Conservation (phyloP, 306 rosid genomes). For the Inga oerstediana region DNA sequence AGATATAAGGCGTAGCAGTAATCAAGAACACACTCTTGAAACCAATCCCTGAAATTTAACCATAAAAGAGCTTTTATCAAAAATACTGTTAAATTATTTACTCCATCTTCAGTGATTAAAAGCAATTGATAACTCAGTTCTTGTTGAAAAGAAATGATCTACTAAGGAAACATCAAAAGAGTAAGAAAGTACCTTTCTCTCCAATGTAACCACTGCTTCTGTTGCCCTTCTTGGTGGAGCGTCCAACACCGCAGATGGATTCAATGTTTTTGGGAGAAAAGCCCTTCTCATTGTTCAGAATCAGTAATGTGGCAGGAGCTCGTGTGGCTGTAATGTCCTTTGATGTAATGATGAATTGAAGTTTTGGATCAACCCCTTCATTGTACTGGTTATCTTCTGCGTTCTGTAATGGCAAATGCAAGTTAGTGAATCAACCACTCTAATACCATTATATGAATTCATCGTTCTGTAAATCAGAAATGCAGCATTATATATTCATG, state of each 20-base stretch:
- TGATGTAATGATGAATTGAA: slow-evolving; percentile 67
- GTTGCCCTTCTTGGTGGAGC: slow-evolving; percentile 75
- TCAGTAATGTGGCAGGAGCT: slow-evolving; percentile 63
- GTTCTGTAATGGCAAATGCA: slow-evolving; percentile 47
- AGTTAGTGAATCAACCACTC: not conserved
- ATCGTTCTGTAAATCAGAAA: not conserved
- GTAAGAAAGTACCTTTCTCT: slow-evolving; percentile 63
- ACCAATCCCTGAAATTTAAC: slow-evolving; percentile 69
- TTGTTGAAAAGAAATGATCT: not conserved
- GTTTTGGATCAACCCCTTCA: slow-evolving; percentile 53
- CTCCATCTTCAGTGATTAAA: not conserved
- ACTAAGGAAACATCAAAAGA: not conserved
- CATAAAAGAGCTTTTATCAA: slow-evolving; percentile 16
- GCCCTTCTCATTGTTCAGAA: slow-evolving; percentile 79
- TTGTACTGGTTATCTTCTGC: slow-evolving; percentile 77
- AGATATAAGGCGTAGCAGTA: slow-evolving; percentile 66
- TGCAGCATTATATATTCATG: not conserved
- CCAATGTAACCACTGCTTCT: slow-evolving; percentile 77
- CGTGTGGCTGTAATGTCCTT: slow-evolving; percentile 68
- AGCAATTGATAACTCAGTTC: not conserved
- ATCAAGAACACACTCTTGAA: slow-evolving; percentile 89
- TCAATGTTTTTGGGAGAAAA: slow-evolving; percentile 62
- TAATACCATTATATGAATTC: not conserved
- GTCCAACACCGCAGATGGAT: slow-evolving; percentile 80
- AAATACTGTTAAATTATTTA: not conserved